Percentiles rank a stretch among this genome's conserved stretches.
phyloP scores from a whole-genome alignment of 1,284 basidiomycete species.

The Marasmius oreades region DNA sequence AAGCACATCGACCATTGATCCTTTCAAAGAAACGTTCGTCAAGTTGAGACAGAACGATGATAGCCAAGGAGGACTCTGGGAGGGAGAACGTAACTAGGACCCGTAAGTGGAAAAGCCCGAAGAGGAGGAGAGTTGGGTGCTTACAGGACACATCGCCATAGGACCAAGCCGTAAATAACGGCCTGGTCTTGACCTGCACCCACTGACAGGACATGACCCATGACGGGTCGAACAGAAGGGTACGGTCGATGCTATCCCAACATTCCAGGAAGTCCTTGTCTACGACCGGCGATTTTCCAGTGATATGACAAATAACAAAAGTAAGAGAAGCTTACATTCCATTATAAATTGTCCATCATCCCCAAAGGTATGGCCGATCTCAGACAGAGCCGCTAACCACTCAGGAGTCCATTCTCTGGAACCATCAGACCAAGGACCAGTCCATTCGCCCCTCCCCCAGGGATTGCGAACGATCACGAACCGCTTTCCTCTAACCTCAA shows the following conservation, averaged over 20 bases:
- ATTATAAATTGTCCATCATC: conserved; percentile 54
- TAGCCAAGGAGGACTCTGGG: conserved; percentile 31
- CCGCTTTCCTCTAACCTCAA: conserved; percentile 43
- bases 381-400: conserved; percentile 37
- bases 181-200: conserved; percentile 34
- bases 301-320: background rate
- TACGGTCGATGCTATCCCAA: background rate
- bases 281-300: background rate
- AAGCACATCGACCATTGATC: conserved; percentile 30
- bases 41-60: conserved; percentile 47
- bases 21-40: conserved; percentile 42
- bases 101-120: background rate
- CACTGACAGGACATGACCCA: conserved; percentile 48
- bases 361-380: conserved; percentile 38
- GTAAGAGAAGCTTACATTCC: conserved; percentile 39
- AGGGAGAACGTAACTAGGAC: conserved; percentile 40
- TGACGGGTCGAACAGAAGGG: conserved; percentile 16
- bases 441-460: conserved; percentile 50
- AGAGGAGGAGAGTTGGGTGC: conserved; percentile 11
- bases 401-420: conserved; percentile 49
- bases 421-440: conserved; percentile 50
- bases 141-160: conserved; percentile 49
- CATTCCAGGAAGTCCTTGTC: conserved; percentile 2
- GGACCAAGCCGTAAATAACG: conserved; percentile 36
- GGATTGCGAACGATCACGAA: conserved; percentile 54